phyloP scores from a whole-genome alignment of 768 basidiomycete species.

The Lactarius evosmus region DNA sequence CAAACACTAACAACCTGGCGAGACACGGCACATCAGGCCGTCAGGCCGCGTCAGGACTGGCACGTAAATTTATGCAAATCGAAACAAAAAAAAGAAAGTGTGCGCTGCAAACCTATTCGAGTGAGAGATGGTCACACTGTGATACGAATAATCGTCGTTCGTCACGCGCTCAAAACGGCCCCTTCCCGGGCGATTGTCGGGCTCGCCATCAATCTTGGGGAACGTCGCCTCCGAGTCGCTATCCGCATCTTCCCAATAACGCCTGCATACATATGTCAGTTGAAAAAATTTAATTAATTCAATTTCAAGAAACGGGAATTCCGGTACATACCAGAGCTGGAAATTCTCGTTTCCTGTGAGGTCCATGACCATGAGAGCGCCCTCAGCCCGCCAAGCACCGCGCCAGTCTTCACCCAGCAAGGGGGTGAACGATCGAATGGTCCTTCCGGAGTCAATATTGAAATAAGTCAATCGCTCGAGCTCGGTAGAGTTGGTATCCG shows the following conservation, averaged over 20 bases:
- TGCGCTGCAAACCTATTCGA: constrained; percentile 36
- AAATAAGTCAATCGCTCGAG: constrained; percentile 41
- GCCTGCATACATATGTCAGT: constrained; percentile 30
- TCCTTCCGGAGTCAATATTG: constrained; percentile 40
- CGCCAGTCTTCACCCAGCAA: constrained; percentile 43
- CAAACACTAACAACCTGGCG: constrained; percentile 39
- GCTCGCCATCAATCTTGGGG: constrained; percentile 39
- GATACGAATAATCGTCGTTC: constrained; percentile 39
- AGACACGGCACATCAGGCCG: not conserved
- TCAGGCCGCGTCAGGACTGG: too few species aligned
- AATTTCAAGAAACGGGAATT: not conserved
- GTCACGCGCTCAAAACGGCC: constrained; percentile 45
- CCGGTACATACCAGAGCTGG: constrained; percentile 40
- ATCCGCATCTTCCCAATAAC: constrained; percentile 42
- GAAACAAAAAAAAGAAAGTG: not conserved
- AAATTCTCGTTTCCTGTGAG: constrained; percentile 41
- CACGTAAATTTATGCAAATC: too few species aligned
- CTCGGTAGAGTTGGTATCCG: constrained; percentile 31
- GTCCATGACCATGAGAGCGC: constrained; percentile 41
- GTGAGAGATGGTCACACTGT: constrained; percentile 33
- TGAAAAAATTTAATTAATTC: not conserved
- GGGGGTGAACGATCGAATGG: constrained; percentile 34
- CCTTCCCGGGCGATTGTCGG: constrained; percentile 40
- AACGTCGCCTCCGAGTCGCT: constrained; percentile 31
- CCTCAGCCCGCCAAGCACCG: constrained; percentile 38